phyloP scores from a whole-genome alignment of 2,329 filamentous ascomycete genomes.

The Juglanconis juglandina region DNA sequence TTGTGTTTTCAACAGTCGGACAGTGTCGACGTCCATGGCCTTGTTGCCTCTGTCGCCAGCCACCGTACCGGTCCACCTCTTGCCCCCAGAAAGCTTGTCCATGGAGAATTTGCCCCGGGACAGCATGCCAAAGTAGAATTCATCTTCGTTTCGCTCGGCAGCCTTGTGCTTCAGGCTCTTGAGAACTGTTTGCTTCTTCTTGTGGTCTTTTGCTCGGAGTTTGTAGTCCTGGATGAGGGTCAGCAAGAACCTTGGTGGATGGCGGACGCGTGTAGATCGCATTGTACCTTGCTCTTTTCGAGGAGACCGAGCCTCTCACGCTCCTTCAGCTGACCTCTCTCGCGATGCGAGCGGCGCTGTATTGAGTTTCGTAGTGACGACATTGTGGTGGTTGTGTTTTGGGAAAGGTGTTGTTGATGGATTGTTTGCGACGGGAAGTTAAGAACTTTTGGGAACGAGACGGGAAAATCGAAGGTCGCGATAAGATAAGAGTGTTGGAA shows the following conservation, averaged over 20 bases:
- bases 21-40: constrained; percentile 52
- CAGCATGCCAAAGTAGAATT: constrained; percentile 71
- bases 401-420: not conserved
- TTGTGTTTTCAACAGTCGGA: constrained; percentile 65
- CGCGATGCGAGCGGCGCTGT: constrained; percentile 79
- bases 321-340: constrained; percentile 82
- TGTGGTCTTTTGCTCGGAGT: constrained; percentile 63
- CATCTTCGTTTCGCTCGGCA: constrained; percentile 66
- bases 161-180: constrained; percentile 60
- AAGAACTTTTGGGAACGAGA: not conserved
- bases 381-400: constrained; percentile 32
- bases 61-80: constrained; percentile 52
- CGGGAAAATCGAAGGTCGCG: constrained; percentile 3
- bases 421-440: not conserved
- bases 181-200: constrained; percentile 60
- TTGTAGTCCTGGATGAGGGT: constrained; percentile 52
- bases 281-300: constrained; percentile 82
- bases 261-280: not conserved
- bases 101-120: constrained; percentile 55
- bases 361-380: constrained; percentile 63
- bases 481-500: not conserved
- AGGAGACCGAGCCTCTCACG: constrained; percentile 85
- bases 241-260: not conserved
- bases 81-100: constrained; percentile 42
- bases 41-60: constrained; percentile 56